Evolutionary conservation across 495 filamentous ascomycete genomes (phyloP).

Genomic region (Penicillium subrubescens): DNA sequence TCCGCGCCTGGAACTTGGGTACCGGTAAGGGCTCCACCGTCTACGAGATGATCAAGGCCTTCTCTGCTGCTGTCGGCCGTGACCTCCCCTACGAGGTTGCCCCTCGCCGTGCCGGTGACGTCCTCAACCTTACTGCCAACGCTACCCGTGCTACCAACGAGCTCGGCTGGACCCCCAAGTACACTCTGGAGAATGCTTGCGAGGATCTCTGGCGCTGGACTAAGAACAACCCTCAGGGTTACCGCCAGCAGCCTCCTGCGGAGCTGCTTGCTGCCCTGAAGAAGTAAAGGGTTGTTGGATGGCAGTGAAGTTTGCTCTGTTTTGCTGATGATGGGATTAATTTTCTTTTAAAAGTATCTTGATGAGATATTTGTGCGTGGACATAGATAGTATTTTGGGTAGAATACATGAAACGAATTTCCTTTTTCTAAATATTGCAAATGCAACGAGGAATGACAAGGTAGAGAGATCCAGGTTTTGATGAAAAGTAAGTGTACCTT

Average conservation of each 20-base stretch:
- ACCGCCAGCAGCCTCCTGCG: conserved; percentile 85
- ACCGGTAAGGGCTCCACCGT: conserved; percentile 96
- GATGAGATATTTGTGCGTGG: conserved; percentile 14
- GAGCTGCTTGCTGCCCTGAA: conserved; percentile 76
- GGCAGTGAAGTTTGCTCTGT: background rate
- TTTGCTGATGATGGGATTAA: background rate
- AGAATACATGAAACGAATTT: conserved; percentile 48
- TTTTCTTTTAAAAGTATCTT: conserved; percentile 4
- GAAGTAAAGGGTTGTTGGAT: conserved; percentile 46
- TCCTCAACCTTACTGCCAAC: conserved; percentile 92
- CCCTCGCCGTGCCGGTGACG: conserved; percentile 81
- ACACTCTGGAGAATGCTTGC: conserved; percentile 89
- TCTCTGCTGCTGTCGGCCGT: conserved; percentile 80
- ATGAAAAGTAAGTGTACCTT: too few relatives aligned
- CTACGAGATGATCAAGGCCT: conserved; percentile 95
- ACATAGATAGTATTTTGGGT: conserved; percentile 29
- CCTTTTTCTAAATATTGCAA: conserved; percentile 28
- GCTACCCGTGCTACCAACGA: conserved; percentile 83
- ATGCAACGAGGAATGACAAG: too few relatives aligned
- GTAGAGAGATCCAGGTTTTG: too few relatives aligned
- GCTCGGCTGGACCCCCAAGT: conserved; percentile 88
- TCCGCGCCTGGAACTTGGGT: conserved; percentile 95
- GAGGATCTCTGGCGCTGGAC: conserved; percentile 94
- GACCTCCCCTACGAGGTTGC: conserved; percentile 87
- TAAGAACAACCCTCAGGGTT: conserved; percentile 93